Base-by-base conservation (phyloP, 1,284 basidiomycete species). In the Ustilago trichophora region DNA sequence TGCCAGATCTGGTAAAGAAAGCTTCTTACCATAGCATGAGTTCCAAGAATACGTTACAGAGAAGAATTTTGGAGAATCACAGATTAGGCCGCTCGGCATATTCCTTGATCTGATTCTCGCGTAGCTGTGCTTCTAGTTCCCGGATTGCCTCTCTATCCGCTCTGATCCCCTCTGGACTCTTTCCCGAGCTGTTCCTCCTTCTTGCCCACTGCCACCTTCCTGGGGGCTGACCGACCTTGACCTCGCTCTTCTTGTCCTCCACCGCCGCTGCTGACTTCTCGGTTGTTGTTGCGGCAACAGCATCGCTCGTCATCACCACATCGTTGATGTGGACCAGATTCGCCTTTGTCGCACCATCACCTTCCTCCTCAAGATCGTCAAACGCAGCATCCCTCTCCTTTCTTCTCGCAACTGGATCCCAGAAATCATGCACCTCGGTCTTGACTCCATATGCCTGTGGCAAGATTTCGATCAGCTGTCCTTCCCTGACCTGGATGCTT, bases 401-500 rank as follows among this genome's bases (percentile, higher is more conserved):
- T 31, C 78, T 67, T 44, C 76, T 58, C 33, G 58, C 49, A 18
- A 72, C 69, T 6, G 73, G 72, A 47, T 80, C 74, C 78, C 78
- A 80, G 40, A 80, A 80, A 3, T 71, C 64, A 56, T 72, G 73
- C 13, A 70, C 59, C 31, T 64, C 68, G 22, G 77, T 77, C 50
- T 76, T 68, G 24, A 80, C 75, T 25, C 79, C 79, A 36, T 81
- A 81, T 8, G 78, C 77, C 57, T 77, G 73, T 7, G 80, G 80
- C 9, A 52, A 25, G 25, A 80, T 77, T 47, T 80, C 80, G 32
- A 80, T 66, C 31, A 81, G 53, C 40, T 81, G 76, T 18, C 79
- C 79, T 38, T 80, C 79, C 31, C 75, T 57, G 12, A 98, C 90
- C 81, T 97, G 93, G 53, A 98, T 94, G 2, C 91, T 92, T 0